Percentiles rank a stretch among this genome's conserved stretches.
phyloP scores from a whole-genome alignment of 495 filamentous ascomycete species.

The Venustampulla echinocandica region DNA sequence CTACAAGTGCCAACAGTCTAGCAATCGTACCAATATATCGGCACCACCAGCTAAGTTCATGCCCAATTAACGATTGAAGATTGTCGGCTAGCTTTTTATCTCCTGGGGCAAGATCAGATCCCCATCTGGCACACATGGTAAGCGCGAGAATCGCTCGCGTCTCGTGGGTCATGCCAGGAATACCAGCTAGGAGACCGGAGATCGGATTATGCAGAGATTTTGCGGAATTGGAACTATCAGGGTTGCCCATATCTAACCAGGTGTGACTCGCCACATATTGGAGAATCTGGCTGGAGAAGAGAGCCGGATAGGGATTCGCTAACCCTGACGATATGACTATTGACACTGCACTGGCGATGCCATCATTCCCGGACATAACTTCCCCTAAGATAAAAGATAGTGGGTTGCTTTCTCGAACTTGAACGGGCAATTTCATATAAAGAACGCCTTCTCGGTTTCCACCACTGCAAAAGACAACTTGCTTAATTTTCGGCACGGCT shows the following conservation, averaged over 20 bases:
- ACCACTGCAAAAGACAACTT: slow-evolving; percentile 73
- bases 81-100: slow-evolving; percentile 33
- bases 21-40: slow-evolving; percentile 21
- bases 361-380: slow-evolving; percentile 30
- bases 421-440: slow-evolving; percentile 52
- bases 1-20: slow-evolving; percentile 9
- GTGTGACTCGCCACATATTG: slow-evolving; percentile 33
- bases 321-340: slow-evolving; percentile 44
- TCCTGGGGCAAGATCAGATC: slow-evolving; percentile 48
- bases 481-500: slow-evolving; percentile 59
- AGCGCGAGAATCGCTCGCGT: slow-evolving; percentile 64
- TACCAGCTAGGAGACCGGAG: slow-evolving; percentile 52
- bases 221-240: slow-evolving; percentile 46
- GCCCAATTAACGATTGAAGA: slow-evolving; percentile 25
- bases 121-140: slow-evolving; percentile 69
- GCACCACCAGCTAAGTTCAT: slow-evolving; percentile 22
- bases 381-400: slow-evolving; percentile 44
- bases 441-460: slow-evolving; percentile 80
- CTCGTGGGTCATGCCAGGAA: slow-evolving; percentile 65
- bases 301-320: slow-evolving; percentile 32
- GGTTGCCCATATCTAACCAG: slow-evolving; percentile 37
- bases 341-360: slow-evolving; percentile 36
- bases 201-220: slow-evolving; percentile 66
- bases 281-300: slow-evolving; percentile 34
- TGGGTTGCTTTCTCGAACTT: slow-evolving; percentile 55